phyloP scores from a whole-genome alignment of 805 yeast species.

The Hanseniaspora mollemarum region DNA sequence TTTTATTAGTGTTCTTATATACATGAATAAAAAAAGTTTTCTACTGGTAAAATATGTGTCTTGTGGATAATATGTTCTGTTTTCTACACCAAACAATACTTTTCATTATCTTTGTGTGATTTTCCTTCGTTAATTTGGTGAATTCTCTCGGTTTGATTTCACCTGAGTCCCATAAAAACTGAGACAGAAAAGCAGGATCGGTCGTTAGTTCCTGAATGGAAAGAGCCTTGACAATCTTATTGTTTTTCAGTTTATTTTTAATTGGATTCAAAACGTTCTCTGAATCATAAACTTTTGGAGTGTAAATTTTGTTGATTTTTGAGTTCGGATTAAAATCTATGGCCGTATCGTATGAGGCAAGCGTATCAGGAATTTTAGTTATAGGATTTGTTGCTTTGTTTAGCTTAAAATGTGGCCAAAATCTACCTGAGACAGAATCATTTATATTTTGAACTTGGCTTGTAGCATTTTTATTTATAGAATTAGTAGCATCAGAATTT shows the following conservation, averaged over 20 bases:
- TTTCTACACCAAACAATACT: conserved; percentile 5
- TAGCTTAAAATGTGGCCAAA: conserved; percentile 1
- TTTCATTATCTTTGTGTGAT: conserved; percentile 4
- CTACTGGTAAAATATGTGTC: conserved; percentile 5
- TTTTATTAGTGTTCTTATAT: too few relatives aligned
- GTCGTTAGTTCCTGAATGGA: not conserved
- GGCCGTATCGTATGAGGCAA: not conserved
- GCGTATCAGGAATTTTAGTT: not conserved
- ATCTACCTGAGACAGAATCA: not conserved
- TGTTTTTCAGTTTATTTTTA: not conserved
- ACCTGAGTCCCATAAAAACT: conserved; percentile 11
- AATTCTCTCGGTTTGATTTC: conserved; percentile 11
- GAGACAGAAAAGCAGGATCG: conserved; percentile 2
- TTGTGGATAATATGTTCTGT: conserved; percentile 1
- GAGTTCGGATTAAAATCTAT: not conserved
- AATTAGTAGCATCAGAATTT: not conserved
- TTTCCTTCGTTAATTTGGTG: conserved; percentile 1
- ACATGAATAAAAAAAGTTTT: not conserved
- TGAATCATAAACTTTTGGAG: not conserved
- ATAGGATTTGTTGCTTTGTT: not conserved
- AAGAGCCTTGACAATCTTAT: conserved; percentile 1
- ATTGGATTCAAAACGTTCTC: conserved; percentile 1
- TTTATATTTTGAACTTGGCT: not conserved
- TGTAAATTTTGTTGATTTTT: not conserved
- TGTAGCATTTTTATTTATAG: not conserved